Evolutionary conservation across 164 flowering plant genomes (phyloP).

Genomic region (Magnolia officinalis): DNA sequence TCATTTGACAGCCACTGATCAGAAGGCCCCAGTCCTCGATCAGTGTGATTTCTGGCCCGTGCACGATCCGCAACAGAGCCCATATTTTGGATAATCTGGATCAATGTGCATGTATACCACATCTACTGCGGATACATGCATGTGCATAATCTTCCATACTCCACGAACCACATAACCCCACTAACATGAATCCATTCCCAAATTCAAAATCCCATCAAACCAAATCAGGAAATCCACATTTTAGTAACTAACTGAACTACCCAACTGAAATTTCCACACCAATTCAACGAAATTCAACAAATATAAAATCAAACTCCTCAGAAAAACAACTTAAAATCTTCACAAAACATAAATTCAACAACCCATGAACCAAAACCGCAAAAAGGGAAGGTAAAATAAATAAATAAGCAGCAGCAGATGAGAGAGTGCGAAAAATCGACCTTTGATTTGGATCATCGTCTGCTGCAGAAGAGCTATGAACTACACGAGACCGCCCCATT

Average conservation of each 20-base stretch:
- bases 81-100: background rate
- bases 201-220: background rate
- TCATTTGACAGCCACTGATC: background rate
- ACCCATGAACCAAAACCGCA: background rate
- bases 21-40: background rate
- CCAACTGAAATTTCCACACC: background rate
- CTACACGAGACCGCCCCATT: conserved; percentile 71
- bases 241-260: background rate
- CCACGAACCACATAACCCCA: background rate
- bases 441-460: conserved; percentile 57
- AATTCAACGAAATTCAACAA: background rate
- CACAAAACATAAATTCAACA: background rate
- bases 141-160: background rate
- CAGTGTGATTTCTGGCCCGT: background rate
- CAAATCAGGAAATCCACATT: background rate
- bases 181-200: background rate
- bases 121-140: background rate
- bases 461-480: conserved; percentile 26
- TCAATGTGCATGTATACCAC: background rate
- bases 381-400: background rate
- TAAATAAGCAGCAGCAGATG: background rate
- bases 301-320: background rate
- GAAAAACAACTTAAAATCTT: background rate
- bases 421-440: conserved; percentile 15
- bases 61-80: no score